Evolutionary conservation across 2,329 filamentous ascomycete species (phyloP), one percentile per base, ranked within the genome.

Genomic region (Falciphora oryzae): DNA sequence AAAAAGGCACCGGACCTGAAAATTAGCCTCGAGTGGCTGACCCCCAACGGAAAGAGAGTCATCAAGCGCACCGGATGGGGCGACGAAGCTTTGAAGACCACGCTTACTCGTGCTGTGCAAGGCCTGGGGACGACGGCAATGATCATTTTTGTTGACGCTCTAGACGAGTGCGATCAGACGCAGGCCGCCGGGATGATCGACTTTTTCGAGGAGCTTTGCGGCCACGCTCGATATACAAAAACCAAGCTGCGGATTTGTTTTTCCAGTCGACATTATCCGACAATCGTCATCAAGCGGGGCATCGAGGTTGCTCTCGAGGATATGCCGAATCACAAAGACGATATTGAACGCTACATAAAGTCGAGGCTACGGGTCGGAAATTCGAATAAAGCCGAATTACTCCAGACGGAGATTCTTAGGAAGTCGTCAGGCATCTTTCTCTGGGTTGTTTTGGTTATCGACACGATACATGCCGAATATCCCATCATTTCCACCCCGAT

Each of bases 231-330:
- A 0, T 62, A 68, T 4, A 64, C 31, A 0, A 61, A 61, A 0
- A 57, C 70, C 0, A 3, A 31, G 0, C 68, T 83, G 0, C 70
- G 66, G 0, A 67, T 80, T 0, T 81, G 77, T 62, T 76, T 83
- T 2, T 80, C 80, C 0, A 83, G 80, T 60, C 73, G 82, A 0
- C 78, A 81, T 44, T 83, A 82, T 25, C 81, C 81, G 0, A n/a
- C 63, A n/a, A n/a, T n/a, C n/a, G n/a, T n/a, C 0, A 69, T 78
- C 1, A 25, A 27, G 4, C 69, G 68, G 0, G 74, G 75, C 1
- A 62, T 74, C 0, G 63, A 65, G 1, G 29, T 79, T 0, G 65
- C 71, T 0, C 66, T 81, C 0, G 78, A 80, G 38, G 67, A 70
- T 0, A 68, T 78, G 65, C 65, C 70, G 7, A 76, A 73, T 0